phyloP scores from a whole-genome alignment of 306 rosid genomes.

The Vigna mungo region DNA sequence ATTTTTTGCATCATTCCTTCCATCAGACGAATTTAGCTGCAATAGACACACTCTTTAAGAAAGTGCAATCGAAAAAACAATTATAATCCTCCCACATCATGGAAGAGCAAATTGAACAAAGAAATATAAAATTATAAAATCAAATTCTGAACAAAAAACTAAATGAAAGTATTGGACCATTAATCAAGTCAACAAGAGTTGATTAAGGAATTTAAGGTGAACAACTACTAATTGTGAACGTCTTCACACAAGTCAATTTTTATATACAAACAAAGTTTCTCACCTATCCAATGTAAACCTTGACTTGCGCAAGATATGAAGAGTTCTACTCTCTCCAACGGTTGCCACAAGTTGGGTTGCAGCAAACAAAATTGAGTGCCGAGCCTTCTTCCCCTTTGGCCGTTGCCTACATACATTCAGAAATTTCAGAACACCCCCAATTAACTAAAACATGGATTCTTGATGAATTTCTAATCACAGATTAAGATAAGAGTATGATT shows the following conservation, averaged over 20 bases:
- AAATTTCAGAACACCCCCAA: constrained; percentile 14
- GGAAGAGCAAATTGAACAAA: too few relatives aligned
- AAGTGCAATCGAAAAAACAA: too few relatives aligned
- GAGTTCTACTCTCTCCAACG: constrained; percentile 68
- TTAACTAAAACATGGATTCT: background rate
- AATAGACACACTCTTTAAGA: too few relatives aligned
- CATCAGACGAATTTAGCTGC: too few relatives aligned
- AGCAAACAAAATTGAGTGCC: constrained; percentile 81
- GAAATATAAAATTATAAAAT: too few relatives aligned
- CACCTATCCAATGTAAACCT: background rate
- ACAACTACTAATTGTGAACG: background rate
- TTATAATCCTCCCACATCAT: too few relatives aligned
- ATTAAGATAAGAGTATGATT: too few relatives aligned
- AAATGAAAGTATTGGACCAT: background rate
- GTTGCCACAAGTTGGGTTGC: constrained; percentile 82
- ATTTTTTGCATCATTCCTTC: too few relatives aligned
- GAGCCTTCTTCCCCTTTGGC: constrained; percentile 83
- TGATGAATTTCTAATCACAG: too few relatives aligned
- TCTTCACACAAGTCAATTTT: background rate
- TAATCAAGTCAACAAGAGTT: background rate
- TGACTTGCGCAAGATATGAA: too few relatives aligned
- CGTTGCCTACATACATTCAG: constrained; percentile 62
- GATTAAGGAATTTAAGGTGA: constrained; percentile 4
- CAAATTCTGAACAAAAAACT: too few relatives aligned
- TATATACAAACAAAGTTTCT: background rate